Base-by-base conservation (phyloP, 257 asterid species). In the Petunia axillaris region DNA sequence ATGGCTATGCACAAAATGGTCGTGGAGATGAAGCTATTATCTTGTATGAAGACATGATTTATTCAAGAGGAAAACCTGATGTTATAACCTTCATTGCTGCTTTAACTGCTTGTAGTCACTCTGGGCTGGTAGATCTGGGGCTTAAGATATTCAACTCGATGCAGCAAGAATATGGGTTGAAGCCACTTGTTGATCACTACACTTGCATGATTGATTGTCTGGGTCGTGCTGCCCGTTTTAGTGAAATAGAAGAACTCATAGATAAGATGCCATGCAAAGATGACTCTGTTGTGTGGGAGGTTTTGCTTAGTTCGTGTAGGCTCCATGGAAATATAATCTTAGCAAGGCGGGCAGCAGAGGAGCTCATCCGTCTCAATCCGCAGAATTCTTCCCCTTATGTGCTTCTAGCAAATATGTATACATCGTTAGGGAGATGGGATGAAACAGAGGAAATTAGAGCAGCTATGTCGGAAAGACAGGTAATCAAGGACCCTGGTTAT, bases 1-100 rank as follows among this genome's bases (percentile, higher is more conserved):
- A 67, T 8, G 85, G 85, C 53, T 77, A 77, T 78, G 85, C 85
- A 59, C 85, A 82, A 68, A 82, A 78, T 59, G 85, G 85, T 55
- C 46, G 80, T 39, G 82, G 79, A 59, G 76, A 35, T 68, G 82
- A 78, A 77, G 85, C 85, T 58, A 81, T 82, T 57, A 59, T 66
- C 64, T 36, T 77, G 64, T 82, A 77, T 66, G 66, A 68, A 25
- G 80, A 59, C 55, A 70, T 82, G 85, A 48, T 82, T n/a, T 36
- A 60, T 53, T 77, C 76, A 41, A 82, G 82, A 59, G 80, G 46
- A 77, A 82, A 48, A 50, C 85, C 82, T 37, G 80, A 82, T 57
- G 66, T 59, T 70, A 71, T 82, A 48, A 82, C 85, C 6, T 55
- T 82, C 65, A 78, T 82, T 25, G 85, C 82, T 0, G 85, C 75